Evolutionary conservation across 2,329 filamentous ascomycete species (phyloP).

Genomic region (Neophaeococcomyces mojaviensis): DNA sequence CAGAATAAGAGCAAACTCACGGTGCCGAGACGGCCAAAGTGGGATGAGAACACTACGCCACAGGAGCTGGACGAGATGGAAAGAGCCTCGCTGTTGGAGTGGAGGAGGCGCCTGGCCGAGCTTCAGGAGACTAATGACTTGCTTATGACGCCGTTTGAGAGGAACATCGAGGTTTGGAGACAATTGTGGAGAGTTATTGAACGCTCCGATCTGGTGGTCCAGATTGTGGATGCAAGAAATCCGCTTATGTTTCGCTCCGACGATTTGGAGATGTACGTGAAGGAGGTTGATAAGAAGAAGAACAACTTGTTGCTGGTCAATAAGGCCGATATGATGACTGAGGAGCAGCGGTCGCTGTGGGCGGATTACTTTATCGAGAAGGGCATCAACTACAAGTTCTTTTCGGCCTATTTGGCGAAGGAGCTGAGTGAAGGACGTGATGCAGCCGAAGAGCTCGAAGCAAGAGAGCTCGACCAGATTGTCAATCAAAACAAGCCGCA

Average conservation of each 20-base stretch:
- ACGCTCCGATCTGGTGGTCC: conserved; percentile 86
- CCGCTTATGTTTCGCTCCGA: conserved; percentile 89
- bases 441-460: conserved; percentile 43
- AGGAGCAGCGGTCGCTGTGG: conserved; percentile 74
- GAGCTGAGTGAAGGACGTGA: conserved; percentile 71
- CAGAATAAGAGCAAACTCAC: conserved; percentile 72
- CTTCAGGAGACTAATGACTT: conserved; percentile 89
- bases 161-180: conserved; percentile 95
- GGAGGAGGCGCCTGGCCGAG: conserved; percentile 85
- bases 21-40: conserved; percentile 80
- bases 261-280: conserved; percentile 88
- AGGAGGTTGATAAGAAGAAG: conserved; percentile 81
- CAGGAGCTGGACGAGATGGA: conserved; percentile 73
- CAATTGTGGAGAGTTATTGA: conserved; percentile 98
- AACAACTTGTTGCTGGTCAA: conserved; percentile 90
- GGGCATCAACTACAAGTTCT: conserved; percentile 87
- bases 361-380: conserved; percentile 75
- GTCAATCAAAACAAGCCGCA: conserved; percentile 15
- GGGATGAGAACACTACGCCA: conserved; percentile 79
- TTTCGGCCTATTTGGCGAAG: conserved; percentile 87
- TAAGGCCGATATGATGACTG: conserved; percentile 98
- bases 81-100: conserved; percentile 72
- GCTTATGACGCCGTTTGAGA: conserved; percentile 94
- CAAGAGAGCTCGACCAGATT: conserved; percentile 24
- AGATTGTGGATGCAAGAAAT: conserved; percentile 96